Percentiles rank a stretch among this genome's conserved stretches.
Evolutionary conservation across 2,329 filamentous ascomycete genomes (phyloP).

Genomic region (Botryotinia globosa): DNA sequence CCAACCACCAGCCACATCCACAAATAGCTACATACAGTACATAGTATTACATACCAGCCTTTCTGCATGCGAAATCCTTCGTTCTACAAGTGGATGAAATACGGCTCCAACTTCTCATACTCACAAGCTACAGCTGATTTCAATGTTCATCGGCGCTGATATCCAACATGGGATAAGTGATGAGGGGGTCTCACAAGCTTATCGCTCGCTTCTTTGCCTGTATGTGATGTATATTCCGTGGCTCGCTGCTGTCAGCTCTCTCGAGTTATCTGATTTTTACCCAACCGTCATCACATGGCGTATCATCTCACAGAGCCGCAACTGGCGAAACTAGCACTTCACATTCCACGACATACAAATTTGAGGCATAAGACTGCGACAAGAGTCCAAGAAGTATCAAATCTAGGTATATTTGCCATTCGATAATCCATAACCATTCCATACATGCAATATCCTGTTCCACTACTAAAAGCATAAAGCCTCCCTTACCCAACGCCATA

Average conservation of each 20-base stretch:
- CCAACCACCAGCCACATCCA: background rate
- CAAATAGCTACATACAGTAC: background rate
- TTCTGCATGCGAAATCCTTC: background rate
- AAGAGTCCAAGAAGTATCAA: background rate
- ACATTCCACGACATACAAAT: background rate
- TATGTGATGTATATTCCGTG: background rate
- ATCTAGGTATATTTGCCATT: slow-evolving; percentile 1
- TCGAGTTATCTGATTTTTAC: background rate
- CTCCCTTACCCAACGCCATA: background rate
- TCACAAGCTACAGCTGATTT: too few relatives aligned
- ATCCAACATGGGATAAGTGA: too few relatives aligned
- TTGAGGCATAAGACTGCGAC: background rate
- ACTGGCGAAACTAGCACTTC: background rate
- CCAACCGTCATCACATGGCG: background rate
- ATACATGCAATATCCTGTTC: slow-evolving; percentile 1
- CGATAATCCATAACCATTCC: background rate
- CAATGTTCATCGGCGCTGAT: background rate
- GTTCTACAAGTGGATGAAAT: background rate
- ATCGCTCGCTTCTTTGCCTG: background rate
- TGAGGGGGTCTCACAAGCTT: background rate
- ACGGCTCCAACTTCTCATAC: background rate
- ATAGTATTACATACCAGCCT: background rate
- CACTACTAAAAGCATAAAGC: background rate
- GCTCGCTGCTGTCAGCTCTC: background rate
- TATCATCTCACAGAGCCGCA: background rate